Evolutionary conservation across 2,329 filamentous ascomycete species (phyloP).

Genomic region (Helicocarpus griseus): DNA sequence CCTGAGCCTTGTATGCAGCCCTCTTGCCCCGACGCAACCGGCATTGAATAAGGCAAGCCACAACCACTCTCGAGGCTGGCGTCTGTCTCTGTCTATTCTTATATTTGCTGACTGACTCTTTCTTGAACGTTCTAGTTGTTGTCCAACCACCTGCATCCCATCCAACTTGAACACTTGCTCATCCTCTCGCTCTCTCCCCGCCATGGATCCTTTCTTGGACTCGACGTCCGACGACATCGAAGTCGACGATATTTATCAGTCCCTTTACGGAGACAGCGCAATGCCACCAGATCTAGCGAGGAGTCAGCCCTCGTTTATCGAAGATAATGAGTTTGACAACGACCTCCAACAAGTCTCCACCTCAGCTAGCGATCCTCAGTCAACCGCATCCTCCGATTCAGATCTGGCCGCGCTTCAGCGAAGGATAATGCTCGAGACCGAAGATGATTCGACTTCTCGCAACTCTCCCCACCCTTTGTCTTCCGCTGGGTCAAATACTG

Average conservation of each 20-base stretch:
- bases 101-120: no score
- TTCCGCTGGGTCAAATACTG: not conserved
- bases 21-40: not conserved
- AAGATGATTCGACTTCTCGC: not conserved
- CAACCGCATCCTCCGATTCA: not conserved
- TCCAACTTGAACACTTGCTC: no score
- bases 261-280: not conserved
- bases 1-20: slow-evolving; percentile 2
- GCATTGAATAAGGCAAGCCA: not conserved
- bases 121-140: no score
- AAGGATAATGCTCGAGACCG: not conserved
- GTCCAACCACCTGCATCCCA: no score
- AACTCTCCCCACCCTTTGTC: not conserved
- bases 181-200: not conserved
- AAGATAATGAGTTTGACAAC: not conserved
- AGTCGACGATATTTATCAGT: not conserved
- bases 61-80: not conserved
- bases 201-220: not conserved
- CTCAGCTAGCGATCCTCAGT: not conserved
- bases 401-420: not conserved
- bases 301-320: no score
- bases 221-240: not conserved
- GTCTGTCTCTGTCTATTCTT: no score
- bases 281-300: not conserved
- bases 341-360: not conserved